A percentile compares a stretch with the other conserved stretches of the same genome.
These are phyloP conservation scores for Monosporascus sp. DNA, from an alignment of 2,329 filamentous ascomycete species.

Conservation along the genomic window DNA sequence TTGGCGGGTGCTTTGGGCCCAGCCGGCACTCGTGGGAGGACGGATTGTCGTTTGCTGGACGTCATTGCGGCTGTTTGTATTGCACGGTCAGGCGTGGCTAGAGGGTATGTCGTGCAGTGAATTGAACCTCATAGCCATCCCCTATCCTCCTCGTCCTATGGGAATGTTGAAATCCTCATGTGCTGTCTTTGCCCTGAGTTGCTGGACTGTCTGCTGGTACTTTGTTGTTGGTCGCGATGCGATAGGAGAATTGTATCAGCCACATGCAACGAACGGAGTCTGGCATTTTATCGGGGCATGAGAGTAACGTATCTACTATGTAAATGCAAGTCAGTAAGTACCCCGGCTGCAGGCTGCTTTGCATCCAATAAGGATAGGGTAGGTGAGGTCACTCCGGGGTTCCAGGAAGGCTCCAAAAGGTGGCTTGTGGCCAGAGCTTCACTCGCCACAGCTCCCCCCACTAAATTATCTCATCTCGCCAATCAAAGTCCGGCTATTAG, in stretches of 20 bases:
- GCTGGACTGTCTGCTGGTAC: too few relatives aligned
- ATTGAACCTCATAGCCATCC: constrained; percentile 8
- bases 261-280: too few relatives aligned
- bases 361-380: constrained; percentile 1
- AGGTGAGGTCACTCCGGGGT: constrained; percentile 10
- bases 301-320: too few relatives aligned
- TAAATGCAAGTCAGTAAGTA: too few relatives aligned
- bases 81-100: not conserved
- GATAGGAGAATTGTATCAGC: too few relatives aligned
- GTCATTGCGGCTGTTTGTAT: constrained; percentile 30
- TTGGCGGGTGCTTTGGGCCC: constrained; percentile 58
- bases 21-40: constrained; percentile 48
- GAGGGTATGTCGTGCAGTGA: not conserved
- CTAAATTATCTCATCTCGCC: constrained; percentile 8
- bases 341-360: too few relatives aligned
- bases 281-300: too few relatives aligned
- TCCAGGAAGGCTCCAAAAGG: not conserved
- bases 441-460: constrained; percentile 15
- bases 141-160: too few relatives aligned
- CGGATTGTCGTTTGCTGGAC: constrained; percentile 51
- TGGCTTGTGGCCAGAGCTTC: constrained; percentile 16
- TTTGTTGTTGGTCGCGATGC: too few relatives aligned
- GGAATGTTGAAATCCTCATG: too few relatives aligned
- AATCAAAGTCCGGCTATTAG: constrained; percentile 21
- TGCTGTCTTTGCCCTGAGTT: too few relatives aligned